A percentile compares a stretch with the other conserved stretches of the same genome.
Evolutionary conservation across 169 alveolate genomes (phyloP).

Genomic region (Cryptosporidium meleagridis): DNA sequence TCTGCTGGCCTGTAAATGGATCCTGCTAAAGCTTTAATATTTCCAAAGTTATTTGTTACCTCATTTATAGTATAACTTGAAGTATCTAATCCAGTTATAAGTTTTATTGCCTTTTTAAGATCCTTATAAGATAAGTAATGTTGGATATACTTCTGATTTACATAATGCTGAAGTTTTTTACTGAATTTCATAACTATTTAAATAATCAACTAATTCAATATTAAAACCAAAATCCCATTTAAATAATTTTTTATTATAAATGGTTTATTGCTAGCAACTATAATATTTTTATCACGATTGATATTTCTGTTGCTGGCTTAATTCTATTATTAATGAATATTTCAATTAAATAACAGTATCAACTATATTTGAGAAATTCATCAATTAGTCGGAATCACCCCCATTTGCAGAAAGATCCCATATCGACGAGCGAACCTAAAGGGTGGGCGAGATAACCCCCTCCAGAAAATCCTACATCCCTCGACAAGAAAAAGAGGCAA

Average conservation of each 20-base stretch:
- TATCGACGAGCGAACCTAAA: constrained; percentile 7
- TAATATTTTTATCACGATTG: not conserved
- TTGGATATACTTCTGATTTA: constrained; percentile 78
- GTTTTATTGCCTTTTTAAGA: constrained; percentile 81
- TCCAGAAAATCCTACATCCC: not conserved
- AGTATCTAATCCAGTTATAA: constrained; percentile 83
- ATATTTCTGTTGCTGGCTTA: not conserved
- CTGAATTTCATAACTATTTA: constrained; percentile 80
- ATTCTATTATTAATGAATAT: not conserved
- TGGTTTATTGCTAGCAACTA: not conserved
- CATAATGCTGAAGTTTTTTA: constrained; percentile 79
- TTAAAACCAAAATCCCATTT: not conserved
- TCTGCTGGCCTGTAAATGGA: constrained; percentile 82
- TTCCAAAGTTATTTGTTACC: constrained; percentile 80
- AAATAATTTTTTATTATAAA: too few relatives aligned
- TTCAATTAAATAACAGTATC: not conserved
- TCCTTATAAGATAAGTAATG: constrained; percentile 83
- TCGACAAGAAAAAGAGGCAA: not conserved
- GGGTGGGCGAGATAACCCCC: not conserved
- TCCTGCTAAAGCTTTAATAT: constrained; percentile 81
- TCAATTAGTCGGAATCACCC: not conserved
- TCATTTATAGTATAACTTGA: constrained; percentile 81
- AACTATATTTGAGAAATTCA: not conserved
- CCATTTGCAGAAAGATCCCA: not conserved
- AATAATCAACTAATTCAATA: not conserved